A percentile compares a stretch with the other conserved stretches of the same genome.
phyloP scores from a whole-genome alignment of 2,329 filamentous ascomycete genomes.

The Calycina herbarum region DNA sequence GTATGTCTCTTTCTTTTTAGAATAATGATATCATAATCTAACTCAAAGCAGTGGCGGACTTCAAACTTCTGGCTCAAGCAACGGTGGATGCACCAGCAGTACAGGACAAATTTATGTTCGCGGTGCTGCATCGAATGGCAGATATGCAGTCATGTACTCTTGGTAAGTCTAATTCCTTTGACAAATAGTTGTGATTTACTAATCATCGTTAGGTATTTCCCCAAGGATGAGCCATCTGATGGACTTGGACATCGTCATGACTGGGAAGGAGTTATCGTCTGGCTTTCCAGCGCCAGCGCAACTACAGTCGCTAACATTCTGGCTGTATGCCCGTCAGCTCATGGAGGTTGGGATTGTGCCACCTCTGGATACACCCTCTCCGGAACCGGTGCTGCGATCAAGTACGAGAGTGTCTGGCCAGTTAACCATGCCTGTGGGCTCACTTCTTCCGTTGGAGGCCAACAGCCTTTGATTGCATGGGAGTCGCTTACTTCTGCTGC shows the following conservation, averaged over 20 bases:
- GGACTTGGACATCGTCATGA: slow-evolving; percentile 8
- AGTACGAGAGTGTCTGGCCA: slow-evolving; percentile 1
- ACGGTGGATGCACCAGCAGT: background rate
- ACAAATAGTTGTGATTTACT: background rate
- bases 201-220: background rate
- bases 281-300: background rate
- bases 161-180: background rate
- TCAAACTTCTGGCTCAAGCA: background rate
- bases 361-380: background rate
- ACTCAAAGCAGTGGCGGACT: background rate
- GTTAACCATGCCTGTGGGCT: background rate
- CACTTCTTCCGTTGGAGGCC: background rate
- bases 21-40: background rate
- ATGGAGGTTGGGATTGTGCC: background rate
- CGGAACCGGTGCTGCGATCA: background rate
- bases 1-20: background rate
- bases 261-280: slow-evolving; percentile 1
- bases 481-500: background rate
- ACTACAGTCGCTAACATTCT: background rate
- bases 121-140: background rate
- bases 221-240: background rate
- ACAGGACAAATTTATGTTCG: slow-evolving; percentile 1
- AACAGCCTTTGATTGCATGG: slow-evolving; percentile 5
- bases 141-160: background rate
- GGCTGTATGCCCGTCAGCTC: background rate